phyloP scores from a whole-genome alignment of 768 basidiomycete species.

The Boletus patriciae region DNA sequence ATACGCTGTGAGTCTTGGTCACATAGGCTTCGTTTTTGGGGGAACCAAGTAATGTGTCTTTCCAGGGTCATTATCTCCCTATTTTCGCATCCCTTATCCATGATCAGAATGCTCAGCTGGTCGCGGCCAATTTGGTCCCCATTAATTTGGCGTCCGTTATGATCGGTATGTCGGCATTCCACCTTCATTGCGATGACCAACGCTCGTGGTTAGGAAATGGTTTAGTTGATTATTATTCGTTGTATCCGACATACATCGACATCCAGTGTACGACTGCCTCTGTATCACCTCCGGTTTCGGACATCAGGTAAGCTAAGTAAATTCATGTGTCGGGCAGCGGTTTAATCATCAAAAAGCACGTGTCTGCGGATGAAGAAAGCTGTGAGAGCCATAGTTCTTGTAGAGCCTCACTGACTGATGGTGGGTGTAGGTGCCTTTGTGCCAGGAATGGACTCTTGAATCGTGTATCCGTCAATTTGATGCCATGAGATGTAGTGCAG shows the following conservation, averaged over 20 bases:
- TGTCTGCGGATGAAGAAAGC: constrained; percentile 42
- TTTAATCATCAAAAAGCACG: constrained; percentile 8
- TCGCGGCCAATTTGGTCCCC: constrained; percentile 33
- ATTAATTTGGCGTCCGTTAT: constrained; percentile 47
- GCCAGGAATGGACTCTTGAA: constrained; percentile 52
- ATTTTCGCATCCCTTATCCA: constrained; percentile 44
- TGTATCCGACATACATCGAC: constrained; percentile 45
- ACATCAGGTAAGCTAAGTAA: constrained; percentile 4
- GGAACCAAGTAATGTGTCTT: not conserved
- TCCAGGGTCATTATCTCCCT: constrained; percentile 50
- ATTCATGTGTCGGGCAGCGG: not conserved
- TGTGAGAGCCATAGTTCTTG: constrained; percentile 21
- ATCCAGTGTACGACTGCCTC: constrained; percentile 53
- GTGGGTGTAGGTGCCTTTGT: constrained; percentile 59
- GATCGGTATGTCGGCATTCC: constrained; percentile 36
- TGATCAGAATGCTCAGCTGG: constrained; percentile 43
- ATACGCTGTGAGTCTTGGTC: constrained; percentile 39
- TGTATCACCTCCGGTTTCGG: constrained; percentile 34
- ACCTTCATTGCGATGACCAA: not conserved
- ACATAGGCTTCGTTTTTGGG: not conserved
- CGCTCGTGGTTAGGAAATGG: constrained; percentile 37
- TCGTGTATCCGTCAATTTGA: constrained; percentile 69
- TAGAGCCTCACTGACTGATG: not conserved
- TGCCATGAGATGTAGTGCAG: constrained; percentile 61
- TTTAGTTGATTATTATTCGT: constrained; percentile 37